A percentile compares a stretch with the other conserved stretches of the same genome.
Evolutionary conservation across 2,329 filamentous ascomycete genomes (phyloP).

Genomic region (Ascochyta koolunga): DNA sequence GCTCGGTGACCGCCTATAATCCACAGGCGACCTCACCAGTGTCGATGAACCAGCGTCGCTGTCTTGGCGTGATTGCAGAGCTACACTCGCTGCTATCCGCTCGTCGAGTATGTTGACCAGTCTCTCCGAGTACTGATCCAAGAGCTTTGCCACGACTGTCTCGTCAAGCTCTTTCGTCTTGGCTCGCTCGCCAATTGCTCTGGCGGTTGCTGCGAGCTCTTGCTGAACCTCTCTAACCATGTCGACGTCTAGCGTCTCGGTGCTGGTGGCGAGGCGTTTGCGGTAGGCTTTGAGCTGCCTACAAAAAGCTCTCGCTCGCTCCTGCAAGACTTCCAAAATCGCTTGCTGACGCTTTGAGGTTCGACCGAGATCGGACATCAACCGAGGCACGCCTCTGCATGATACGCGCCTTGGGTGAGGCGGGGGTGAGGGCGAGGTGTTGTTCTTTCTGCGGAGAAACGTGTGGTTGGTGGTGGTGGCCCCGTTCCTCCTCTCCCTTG

Average conservation of each 20-base stretch:
- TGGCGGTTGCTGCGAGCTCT: constrained; percentile 59
- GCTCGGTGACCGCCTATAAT: constrained; percentile 7
- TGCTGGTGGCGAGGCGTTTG: constrained; percentile 60
- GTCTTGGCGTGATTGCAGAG: constrained; percentile 42
- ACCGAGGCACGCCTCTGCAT: constrained; percentile 54
- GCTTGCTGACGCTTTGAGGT: constrained; percentile 44
- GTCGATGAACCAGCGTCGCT: constrained; percentile 29
- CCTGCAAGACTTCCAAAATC: constrained; percentile 45
- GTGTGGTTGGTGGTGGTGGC: constrained; percentile 18
- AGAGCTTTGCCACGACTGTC: constrained; percentile 58
- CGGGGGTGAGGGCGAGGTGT: constrained; percentile 53
- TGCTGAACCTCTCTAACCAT: constrained; percentile 61
- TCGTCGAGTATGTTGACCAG: constrained; percentile 75
- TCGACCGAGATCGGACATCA: constrained; percentile 56
- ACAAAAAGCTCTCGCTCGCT: constrained; percentile 61
- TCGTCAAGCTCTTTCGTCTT: constrained; percentile 52
- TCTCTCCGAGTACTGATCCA: constrained; percentile 78
- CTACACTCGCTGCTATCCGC: constrained; percentile 60
- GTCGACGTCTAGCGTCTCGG: constrained; percentile 54
- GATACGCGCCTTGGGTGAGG: constrained; percentile 44
- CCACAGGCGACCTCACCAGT: constrained; percentile 3
- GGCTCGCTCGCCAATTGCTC: constrained; percentile 52
- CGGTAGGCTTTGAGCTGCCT: constrained; percentile 64
- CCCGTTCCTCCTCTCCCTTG: constrained; percentile 30
- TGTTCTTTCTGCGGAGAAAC: constrained; percentile 35